Base-by-base conservation (phyloP, 129 eudicot species). In the Arctium minus region DNA sequence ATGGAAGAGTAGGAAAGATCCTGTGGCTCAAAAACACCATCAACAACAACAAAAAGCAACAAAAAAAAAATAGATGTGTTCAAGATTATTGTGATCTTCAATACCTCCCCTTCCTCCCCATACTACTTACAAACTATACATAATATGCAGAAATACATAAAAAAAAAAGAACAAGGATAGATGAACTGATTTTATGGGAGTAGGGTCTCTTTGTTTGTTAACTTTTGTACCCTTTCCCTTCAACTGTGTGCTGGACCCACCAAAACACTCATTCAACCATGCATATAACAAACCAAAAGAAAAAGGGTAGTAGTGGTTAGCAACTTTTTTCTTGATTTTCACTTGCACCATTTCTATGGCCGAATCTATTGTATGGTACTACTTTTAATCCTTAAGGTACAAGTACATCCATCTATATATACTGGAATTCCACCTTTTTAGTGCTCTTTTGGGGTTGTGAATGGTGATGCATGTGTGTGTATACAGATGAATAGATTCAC, bases 151-250 rank as follows among this genome's bases (percentile, higher is more conserved):
- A 17, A 56, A 86, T 88, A 92, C 91, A 90, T 90, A 87, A 81
- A 82, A 74, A 88, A 89, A 53, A 73, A 78, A 17, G 3, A 15
- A 73, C 70, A 79, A 92, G 90, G 92, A 90, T 92, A 90, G 90
- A 83, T 87, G 96, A 89, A 86, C 92, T 90, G 91, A 92, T 91
- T 77, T 88, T 82, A 94, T 83, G 93, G 84, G 90, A 86, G 91
- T 88, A 91, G 97, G 95, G 87, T 83, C 72, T 85, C 85, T 81
- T 73, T 88, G 79, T 83, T 87, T 88, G 83, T 89, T 88, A 72
- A 87, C 90, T 74, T 94, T 92, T 94, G 90, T 92, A 90, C 91
- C 98, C 80, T 71, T 82, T 72, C 74, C 89, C 81, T 86, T 73
- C 85, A 88, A 88, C 87, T 87, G 88, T 89, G 90, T 92, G 88